Evolutionary conservation across 306 rosid genomes (phyloP).

Genomic region (Lotus japonicus): DNA sequence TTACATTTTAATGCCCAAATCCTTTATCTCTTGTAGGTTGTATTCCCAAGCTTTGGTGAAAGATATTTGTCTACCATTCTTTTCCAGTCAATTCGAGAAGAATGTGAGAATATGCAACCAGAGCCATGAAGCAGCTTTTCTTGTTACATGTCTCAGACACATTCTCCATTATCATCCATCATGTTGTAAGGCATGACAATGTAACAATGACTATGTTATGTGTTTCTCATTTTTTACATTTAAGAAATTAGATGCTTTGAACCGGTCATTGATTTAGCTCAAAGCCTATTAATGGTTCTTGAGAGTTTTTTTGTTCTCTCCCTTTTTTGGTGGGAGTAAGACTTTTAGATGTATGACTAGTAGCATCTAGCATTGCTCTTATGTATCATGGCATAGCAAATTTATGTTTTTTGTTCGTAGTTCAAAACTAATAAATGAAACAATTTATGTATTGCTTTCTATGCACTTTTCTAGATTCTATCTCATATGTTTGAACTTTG

Average conservation of each 20-base stretch:
- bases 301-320: not conserved
- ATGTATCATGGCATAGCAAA: not conserved
- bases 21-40: conserved; percentile 49
- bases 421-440: conserved; percentile 12
- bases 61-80: conserved; percentile 74
- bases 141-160: not conserved
- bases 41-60: conserved; percentile 90
- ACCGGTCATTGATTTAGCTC: conserved; percentile 2
- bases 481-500: not conserved
- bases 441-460: not conserved
- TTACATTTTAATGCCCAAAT: not conserved
- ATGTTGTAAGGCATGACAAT: not conserved
- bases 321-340: not conserved
- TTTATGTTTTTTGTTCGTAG: not conserved
- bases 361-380: not conserved
- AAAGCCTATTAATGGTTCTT: not conserved
- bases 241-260: conserved; percentile 1
- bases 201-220: not conserved
- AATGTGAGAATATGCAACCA: conserved; percentile 88
- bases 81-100: conserved; percentile 89
- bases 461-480: not conserved
- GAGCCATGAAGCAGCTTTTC: conserved; percentile 51
- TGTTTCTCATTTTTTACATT: conserved; percentile 23
- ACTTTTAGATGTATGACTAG: not conserved
- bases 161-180: conserved; percentile 9